Evolutionary conservation across 73 alveolate genomes (phyloP), one percentile per base, ranked within the genome.

Genomic region (Paraurostyla sp.): DNA sequence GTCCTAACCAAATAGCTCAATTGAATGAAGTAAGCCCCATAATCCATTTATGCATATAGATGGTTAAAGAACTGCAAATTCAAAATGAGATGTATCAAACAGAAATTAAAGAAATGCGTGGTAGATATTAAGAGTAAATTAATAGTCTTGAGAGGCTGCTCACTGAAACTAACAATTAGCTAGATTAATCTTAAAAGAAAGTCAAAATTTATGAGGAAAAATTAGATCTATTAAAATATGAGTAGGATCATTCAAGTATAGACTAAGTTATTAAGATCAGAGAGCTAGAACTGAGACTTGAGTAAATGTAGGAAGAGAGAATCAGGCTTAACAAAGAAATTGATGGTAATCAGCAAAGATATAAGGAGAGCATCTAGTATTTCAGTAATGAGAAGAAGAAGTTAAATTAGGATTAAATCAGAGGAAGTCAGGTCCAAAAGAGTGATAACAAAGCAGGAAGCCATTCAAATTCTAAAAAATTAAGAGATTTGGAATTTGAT

Each of bases 381-480:
- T 36, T 73, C 7, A 73, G 86, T 25, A 73, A 73, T 46, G 86
- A 73, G 27, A 73, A 73, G 29, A 73, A 73, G 58, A 65, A 65
- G 82, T 38, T 65, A 18, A 22, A 25, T 13, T 16, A 33, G 9
- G 82, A 73, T 29, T 45, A 73, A 45, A 13, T 45, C 36, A 73
- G 40, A 27, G 9, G 41, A 0, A 38, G n/a, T 1, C 58, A 65
- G 36, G 27, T 73, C 4, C 20, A 73, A 38, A 42, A 43, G 23
- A 73, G 86, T 48, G 71, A 73, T 46, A 48, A 36, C 50, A 22
- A 73, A 73, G 46, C 25, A 48, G 71, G 6, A 73, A 27, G 29
- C n/a, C n/a, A n/a, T n/a, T 73, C 86, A 73, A 73, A 73, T 27
- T 9, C 86, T 23, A 73, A 48, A 49, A 73, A 43, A 71, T 45